These are phyloP conservation scores for Alternaria gansuensis DNA, from an alignment of 2,329 filamentous ascomycete species.

Conservation along the genomic window DNA sequence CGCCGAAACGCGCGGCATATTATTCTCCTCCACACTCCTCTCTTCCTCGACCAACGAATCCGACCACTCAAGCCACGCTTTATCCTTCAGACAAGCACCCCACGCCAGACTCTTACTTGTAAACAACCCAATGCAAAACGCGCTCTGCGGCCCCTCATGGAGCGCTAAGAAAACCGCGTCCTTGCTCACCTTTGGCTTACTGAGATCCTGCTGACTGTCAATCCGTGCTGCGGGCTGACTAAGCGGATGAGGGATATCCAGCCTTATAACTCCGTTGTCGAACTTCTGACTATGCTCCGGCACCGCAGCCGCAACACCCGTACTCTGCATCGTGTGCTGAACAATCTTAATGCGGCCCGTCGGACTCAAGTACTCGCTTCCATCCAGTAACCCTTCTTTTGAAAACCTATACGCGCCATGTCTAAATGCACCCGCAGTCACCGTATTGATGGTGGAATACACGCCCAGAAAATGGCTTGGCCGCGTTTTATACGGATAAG, in stretches of 20 bases:
- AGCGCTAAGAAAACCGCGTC: slow-evolving; percentile 31
- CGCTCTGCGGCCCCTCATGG: slow-evolving; percentile 24
- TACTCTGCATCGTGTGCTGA: slow-evolving; percentile 22
- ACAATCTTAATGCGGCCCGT: slow-evolving; percentile 38
- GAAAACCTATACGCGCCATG: slow-evolving; percentile 39
- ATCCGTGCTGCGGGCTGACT: slow-evolving; percentile 12
- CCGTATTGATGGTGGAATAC: slow-evolving; percentile 32
- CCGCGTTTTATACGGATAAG: slow-evolving; percentile 32
- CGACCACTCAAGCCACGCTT: slow-evolving; percentile 26
- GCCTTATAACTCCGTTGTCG: slow-evolving; percentile 22
- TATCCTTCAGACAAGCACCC: slow-evolving; percentile 39
- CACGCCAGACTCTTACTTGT: slow-evolving; percentile 31
- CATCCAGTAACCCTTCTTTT: slow-evolving; percentile 33
- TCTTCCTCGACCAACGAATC: slow-evolving; percentile 27
- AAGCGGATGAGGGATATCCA: slow-evolving; percentile 39
- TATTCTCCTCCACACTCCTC: slow-evolving; percentile 18
- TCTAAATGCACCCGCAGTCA: slow-evolving; percentile 30
- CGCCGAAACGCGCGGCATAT: slow-evolving; percentile 26
- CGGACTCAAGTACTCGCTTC: slow-evolving; percentile 33
- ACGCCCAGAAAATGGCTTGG: slow-evolving; percentile 36
- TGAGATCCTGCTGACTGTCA: slow-evolving; percentile 16
- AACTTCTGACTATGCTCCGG: slow-evolving; percentile 14
- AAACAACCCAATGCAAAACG: slow-evolving; percentile 32
- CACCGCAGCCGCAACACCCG: slow-evolving; percentile 23
- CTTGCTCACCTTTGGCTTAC: neutral